Evolutionary conservation across 1,284 basidiomycete species (phyloP), one percentile per base, ranked within the genome.

Genomic region (Cryptococcus sp.): DNA sequence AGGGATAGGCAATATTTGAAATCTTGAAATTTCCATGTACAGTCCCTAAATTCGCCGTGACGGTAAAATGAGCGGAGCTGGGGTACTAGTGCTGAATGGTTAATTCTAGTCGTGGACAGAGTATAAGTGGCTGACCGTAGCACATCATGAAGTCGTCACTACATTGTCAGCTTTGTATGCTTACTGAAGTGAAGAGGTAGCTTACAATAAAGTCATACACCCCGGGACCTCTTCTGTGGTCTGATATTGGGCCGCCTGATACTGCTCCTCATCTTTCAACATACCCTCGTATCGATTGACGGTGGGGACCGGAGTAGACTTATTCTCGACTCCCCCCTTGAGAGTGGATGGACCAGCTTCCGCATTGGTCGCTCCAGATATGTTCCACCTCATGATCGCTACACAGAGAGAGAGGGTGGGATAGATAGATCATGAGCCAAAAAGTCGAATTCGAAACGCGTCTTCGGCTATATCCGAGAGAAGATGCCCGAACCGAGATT

Each of bases 1-100:
- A 87, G 77, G 53, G 85, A 87, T 78, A 97, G 78, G 76, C 94
- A 98, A 76, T 89, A 96, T 76, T 97, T 97, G 81, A 94, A 94
- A 64, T 96, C 92, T 59, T 91, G 85, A 65, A 86, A 81, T 70
- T 94, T 92, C 49, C 80, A 79, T 0, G 78, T 78, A 72, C 94
- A 98, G 55, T 85, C 82, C 1, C 86, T 80, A 63, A 87, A 81
- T 46, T 83, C 79, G 3, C 94, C 94, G 62, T 86, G 85, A 60
- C 94, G 82, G 73, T 98, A 98, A 45, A 96, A 77, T 2, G 86
- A 85, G 61, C 85, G 87, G 51, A 93, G 74, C 73, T 97, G 93
- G 9, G 83, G 82, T 25, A 85, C 82, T 36, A 96, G 80, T 39
- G 85, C 91, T 92, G 61, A 7, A 16, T 5, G 14, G 18, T 39